Base-by-base conservation (phyloP, 177 flowering plant genomes). In the Vitis hybrid region DNA sequence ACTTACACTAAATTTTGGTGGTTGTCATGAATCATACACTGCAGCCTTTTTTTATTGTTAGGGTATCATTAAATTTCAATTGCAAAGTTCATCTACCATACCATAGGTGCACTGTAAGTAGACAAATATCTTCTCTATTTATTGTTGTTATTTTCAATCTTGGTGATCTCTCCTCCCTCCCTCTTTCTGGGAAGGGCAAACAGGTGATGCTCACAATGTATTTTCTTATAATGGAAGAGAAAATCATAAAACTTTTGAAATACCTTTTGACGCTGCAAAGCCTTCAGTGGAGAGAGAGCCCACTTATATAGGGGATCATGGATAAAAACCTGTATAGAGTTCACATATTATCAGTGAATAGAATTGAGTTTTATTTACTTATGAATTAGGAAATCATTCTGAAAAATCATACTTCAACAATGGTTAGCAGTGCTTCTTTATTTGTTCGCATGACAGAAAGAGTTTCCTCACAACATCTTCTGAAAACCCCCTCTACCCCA, bases 241-340 rank as follows among this genome's bases (percentile, higher is more conserved):
- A 51, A 57, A 15, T 2, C 11, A 3, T 9, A 18, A 54, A 29
- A 31, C 49, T 19, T 18, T 58, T 10, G 3, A 67, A 63, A 49
- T 84, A 94, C 99, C 99, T 94, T 94, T 75, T 95, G 99, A 61
- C 97, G 92, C 75, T 90, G 96, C 87, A 95, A 83, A 66, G 99
- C 99, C 76, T 93, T 95, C 54, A 95, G 79, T 61, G 98, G 98
- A 15, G 99, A 95, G 72, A 95, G 79, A 68, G 99, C 99, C 99
- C 99, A 95, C 71, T 95, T 95, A 70, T 95, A 95, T 3, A 95
- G 83, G 59, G 99, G 99, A 77, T 95, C 99, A 79, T 95, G 98
- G 66, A 95, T 95, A 71, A 95, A 95, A 70, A 95, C 99, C 99
- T 95, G 90, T 79, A 81, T 3, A 65, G 34, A 73, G 20, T 63